These are phyloP conservation scores for Sarocladium kiliense DNA, from an alignment of 2,329 filamentous ascomycete genomes.

Conservation along the genomic window DNA sequence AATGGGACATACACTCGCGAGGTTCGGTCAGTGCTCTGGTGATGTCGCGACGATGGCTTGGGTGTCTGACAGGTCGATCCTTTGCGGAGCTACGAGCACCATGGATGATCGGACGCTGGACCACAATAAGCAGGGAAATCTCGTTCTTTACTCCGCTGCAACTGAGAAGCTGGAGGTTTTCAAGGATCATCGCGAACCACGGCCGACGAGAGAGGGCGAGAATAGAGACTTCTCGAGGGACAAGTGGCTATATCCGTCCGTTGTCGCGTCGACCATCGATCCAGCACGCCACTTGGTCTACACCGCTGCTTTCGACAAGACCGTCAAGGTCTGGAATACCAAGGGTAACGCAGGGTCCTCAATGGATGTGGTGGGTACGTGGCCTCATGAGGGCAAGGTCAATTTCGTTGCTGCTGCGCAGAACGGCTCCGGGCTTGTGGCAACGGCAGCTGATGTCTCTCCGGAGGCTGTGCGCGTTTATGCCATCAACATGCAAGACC, in stretches of 20 bases:
- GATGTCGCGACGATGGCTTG: constrained; percentile 56
- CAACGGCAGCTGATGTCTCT: constrained; percentile 53
- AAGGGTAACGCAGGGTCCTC: constrained; percentile 21
- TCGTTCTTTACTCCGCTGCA: constrained; percentile 47
- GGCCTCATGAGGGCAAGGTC: constrained; percentile 53
- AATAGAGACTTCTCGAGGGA: neutral
- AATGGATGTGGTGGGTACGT: constrained; percentile 41
- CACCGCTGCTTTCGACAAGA: constrained; percentile 58
- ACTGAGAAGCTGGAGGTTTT: constrained; percentile 43
- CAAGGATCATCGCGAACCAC: constrained; percentile 55
- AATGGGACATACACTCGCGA: constrained; percentile 30
- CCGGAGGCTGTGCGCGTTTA: constrained; percentile 54
- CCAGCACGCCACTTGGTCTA: constrained; percentile 39
- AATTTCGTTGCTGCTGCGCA: constrained; percentile 57
- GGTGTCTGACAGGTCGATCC: constrained; percentile 46
- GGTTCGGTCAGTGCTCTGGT: constrained; percentile 58
- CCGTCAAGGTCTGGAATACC: constrained; percentile 54
- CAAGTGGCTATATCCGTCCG: constrained; percentile 58
- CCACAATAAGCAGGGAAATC: constrained; percentile 61
- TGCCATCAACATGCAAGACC: constrained; percentile 30
- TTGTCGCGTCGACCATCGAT: constrained; percentile 57
- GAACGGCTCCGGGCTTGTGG: constrained; percentile 43
- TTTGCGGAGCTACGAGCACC: constrained; percentile 60
- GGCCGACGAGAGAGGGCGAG: constrained; percentile 48
- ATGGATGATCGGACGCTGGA: constrained; percentile 60